Evolutionary conservation across 2,329 filamentous ascomycete genomes (phyloP).

Genomic region (Calonectria hongkongensis): DNA sequence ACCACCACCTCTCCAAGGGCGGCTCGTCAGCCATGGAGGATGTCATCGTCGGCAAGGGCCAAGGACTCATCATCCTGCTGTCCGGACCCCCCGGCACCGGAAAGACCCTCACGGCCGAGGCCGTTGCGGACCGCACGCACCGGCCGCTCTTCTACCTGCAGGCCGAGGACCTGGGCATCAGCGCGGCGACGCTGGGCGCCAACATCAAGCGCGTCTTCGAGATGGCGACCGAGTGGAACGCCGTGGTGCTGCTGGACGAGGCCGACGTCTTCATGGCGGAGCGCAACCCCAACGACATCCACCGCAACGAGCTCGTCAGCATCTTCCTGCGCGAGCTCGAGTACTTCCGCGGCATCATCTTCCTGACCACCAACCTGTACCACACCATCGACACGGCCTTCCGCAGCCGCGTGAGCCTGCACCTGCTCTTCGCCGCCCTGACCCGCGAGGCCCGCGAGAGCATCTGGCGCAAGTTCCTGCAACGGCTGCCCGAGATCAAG

Average conservation of each 20-base stretch:
- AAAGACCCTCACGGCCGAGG: slow-evolving; percentile 67
- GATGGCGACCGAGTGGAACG: slow-evolving; percentile 70
- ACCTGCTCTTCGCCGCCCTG: slow-evolving; percentile 67
- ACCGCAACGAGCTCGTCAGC: slow-evolving; percentile 69
- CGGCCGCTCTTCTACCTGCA: slow-evolving; percentile 68
- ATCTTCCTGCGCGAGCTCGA: slow-evolving; percentile 68
- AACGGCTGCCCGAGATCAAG: slow-evolving; percentile 54
- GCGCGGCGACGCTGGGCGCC: slow-evolving; percentile 65
- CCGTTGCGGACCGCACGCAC: slow-evolving; percentile 64
- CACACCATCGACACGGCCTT: slow-evolving; percentile 66
- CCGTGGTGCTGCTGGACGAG: slow-evolving; percentile 71
- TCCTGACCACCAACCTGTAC: slow-evolving; percentile 66
- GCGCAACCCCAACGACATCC: slow-evolving; percentile 66
- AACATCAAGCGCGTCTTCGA: slow-evolving; percentile 68
- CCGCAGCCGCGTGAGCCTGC: slow-evolving; percentile 67
- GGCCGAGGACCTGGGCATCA: slow-evolving; percentile 69
- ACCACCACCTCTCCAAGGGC: slow-evolving; percentile 57
- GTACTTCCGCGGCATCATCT: slow-evolving; percentile 67
- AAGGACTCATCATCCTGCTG: slow-evolving; percentile 67
- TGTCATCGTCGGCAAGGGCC: slow-evolving; percentile 65
- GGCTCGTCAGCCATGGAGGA: slow-evolving; percentile 57
- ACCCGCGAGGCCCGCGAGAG: slow-evolving; percentile 60
- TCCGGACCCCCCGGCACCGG: slow-evolving; percentile 68
- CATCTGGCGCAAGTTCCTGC: slow-evolving; percentile 69
- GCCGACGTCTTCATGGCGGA: slow-evolving; percentile 72